Conservation (phyloP, 257 asterid species). For the Asclepias syriaca region DNA sequence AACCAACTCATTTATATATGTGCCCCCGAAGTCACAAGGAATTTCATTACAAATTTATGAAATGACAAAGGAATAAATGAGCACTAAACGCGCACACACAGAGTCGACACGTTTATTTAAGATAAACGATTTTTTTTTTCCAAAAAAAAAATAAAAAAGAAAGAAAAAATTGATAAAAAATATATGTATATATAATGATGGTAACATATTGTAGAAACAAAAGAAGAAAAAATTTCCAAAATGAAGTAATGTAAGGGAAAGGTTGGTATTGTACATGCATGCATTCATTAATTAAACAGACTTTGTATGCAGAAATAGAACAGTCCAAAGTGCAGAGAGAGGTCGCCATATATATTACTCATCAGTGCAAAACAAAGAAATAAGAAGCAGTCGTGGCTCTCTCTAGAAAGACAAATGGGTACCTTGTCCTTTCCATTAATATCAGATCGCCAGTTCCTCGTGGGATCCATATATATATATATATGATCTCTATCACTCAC, state of each 20-base stretch:
- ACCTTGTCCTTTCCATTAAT: conserved; percentile 36
- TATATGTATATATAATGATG: neutral
- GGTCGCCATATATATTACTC: conserved; percentile 8
- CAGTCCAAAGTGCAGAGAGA: conserved; percentile 15
- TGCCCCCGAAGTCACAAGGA: conserved; percentile 4
- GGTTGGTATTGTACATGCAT: neutral
- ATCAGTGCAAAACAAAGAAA: conserved; percentile 13
- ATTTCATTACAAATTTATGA: conserved; percentile 7
- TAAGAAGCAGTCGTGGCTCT: conserved; percentile 16
- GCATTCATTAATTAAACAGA: conserved; percentile 7
- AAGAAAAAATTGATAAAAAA: too few relatives aligned
- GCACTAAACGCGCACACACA: neutral
- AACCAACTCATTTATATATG: conserved; percentile 7
- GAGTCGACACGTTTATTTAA: too few relatives aligned
- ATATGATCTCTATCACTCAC: conserved; percentile 18
- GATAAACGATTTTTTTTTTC: too few relatives aligned
- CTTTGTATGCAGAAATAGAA: conserved; percentile 19
- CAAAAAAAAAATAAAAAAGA: too few relatives aligned
- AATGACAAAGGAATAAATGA: conserved; percentile 5
- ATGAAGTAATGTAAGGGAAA: neutral
- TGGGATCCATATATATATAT: conserved; percentile 23
- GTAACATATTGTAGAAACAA: neutral
- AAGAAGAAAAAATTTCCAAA: neutral
- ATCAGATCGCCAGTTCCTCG: conserved; percentile 44
- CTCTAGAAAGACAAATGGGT: conserved; percentile 31